These are phyloP conservation scores for Wolfiporia cocos DNA, from an alignment of 1,284 basidiomycete genomes.

Conservation along the genomic window DNA sequence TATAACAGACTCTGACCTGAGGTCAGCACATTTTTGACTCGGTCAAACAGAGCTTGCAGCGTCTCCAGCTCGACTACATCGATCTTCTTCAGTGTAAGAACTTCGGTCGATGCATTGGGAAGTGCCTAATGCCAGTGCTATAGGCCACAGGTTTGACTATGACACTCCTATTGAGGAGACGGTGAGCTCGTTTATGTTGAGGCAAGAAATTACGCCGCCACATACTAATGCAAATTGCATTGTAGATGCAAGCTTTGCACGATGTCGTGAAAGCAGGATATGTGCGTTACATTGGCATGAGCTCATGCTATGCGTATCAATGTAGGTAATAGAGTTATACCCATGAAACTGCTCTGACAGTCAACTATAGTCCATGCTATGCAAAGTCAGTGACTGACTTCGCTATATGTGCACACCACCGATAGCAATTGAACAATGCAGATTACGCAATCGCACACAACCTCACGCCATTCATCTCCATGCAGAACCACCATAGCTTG, in stretches of 20 bases:
- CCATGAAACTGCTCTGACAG: background rate
- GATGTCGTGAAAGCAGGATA: conserved; percentile 61
- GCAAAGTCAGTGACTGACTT: conserved; percentile 34
- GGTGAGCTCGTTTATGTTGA: conserved; percentile 7
- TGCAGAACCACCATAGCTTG: conserved; percentile 44
- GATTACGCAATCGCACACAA: conserved; percentile 31
- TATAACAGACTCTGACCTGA: no score
- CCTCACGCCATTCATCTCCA: conserved; percentile 44
- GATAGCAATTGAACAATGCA: conserved; percentile 6
- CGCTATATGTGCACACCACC: background rate
- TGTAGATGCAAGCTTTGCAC: conserved; percentile 55
- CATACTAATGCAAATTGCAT: no score
- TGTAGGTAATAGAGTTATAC: conserved; percentile 14
- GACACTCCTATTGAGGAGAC: conserved; percentile 26
- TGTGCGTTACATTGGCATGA: conserved; percentile 67
- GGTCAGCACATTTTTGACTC: conserved; percentile 38
- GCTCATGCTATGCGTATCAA: conserved; percentile 29
- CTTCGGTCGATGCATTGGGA: background rate
- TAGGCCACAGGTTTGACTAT: conserved; percentile 24
- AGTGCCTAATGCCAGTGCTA: background rate
- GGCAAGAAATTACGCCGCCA: no score
- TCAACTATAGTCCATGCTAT: conserved; percentile 35
- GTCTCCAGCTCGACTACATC: conserved; percentile 38
- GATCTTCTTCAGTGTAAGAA: conserved; percentile 32
- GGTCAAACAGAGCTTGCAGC: conserved; percentile 34